phyloP scores from a whole-genome alignment of 345 rosid genomes.

The Acer negundo region DNA sequence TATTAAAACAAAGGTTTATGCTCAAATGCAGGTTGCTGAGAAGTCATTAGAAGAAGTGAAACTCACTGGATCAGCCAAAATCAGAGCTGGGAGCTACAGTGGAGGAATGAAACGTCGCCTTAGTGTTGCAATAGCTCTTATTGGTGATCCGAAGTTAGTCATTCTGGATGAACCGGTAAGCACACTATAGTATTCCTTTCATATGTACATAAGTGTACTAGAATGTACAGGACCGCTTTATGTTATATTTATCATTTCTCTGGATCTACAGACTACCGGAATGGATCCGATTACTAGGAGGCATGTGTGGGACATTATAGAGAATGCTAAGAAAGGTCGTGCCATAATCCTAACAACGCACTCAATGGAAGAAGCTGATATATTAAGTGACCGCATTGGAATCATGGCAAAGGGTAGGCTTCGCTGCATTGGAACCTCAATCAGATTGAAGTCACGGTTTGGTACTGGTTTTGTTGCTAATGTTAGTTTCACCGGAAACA shows the following conservation, averaged over 20 bases:
- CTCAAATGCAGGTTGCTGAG: constrained; percentile 49
- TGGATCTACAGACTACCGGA: constrained; percentile 68
- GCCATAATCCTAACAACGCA: constrained; percentile 87
- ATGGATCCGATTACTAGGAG: constrained; percentile 96
- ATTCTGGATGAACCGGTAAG: constrained; percentile 85
- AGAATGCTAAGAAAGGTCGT: constrained; percentile 78
- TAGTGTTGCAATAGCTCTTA: constrained; percentile 86
- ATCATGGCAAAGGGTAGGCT: constrained; percentile 97
- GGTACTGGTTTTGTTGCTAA: constrained; percentile 89
- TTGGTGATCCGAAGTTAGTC: constrained; percentile 86
- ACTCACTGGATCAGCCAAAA: constrained; percentile 62
- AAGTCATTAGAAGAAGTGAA: constrained; percentile 72
- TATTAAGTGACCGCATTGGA: constrained; percentile 84
- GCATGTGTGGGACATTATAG: constrained; percentile 94
- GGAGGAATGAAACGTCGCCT: constrained; percentile 98
- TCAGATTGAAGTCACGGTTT: constrained; percentile 82
- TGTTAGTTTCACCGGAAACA: constrained; percentile 63
- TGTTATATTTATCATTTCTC: not conserved
- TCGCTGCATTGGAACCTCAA: constrained; percentile 85
- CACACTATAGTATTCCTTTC: not conserved
- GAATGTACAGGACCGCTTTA: not conserved
- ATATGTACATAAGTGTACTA: not conserved
- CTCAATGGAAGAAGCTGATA: constrained; percentile 97
- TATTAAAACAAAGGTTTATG: not conserved
- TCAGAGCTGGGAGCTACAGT: constrained; percentile 88